Evolutionary conservation across 2,329 filamentous ascomycete species (phyloP), one percentile per base, ranked within the genome.

Genomic region (Rhynchosporium secalis): DNA sequence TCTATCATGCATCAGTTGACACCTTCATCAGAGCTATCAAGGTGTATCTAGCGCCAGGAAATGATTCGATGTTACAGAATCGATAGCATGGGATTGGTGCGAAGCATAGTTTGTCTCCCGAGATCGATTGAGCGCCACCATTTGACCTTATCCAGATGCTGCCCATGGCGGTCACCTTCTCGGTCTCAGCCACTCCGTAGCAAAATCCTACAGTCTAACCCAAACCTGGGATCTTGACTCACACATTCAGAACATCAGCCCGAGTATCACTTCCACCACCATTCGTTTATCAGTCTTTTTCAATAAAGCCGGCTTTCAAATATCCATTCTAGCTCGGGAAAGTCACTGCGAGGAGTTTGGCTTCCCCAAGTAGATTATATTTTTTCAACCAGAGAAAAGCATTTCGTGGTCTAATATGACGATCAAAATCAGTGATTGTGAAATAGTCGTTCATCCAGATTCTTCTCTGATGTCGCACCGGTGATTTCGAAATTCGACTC

Each of bases 71-170:
- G 9, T 51, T 49, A 58, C 45, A 15, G 56, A 29, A 41, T 49
- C 31, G 15, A 40, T 58, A 58, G 45, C 56, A n/a, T 49, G 45
- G 31, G 56, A 58, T 10, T 58, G 56, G 56, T 58, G 46, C 33
- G 45, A n/a, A 29, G 33, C 38, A 15, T 58, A 33, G 56, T 58
- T 13, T 15, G n/a, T 51, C 3, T 12, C 10, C 33, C 13, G 31
- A 0, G 15, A 1, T 10, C 13, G 15, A n/a, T 45, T 8, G 13
- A 45, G 8, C 33, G 12, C 31, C 28, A 45, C 20, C 15, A 33
- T 3, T 7, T 36, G n/a, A 36, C 29, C 26, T 7, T 15, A 4
- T 4, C 2, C 33, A 58, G 45, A 46, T 20, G 45, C 56, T 49
- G 56, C 56, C 9, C 45, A 31, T 33, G 45, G 56, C 33, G 56